These are phyloP conservation scores for Candida sakaeoensis DNA, from an alignment of 805 yeast genomes.

Conservation along the genomic window DNA sequence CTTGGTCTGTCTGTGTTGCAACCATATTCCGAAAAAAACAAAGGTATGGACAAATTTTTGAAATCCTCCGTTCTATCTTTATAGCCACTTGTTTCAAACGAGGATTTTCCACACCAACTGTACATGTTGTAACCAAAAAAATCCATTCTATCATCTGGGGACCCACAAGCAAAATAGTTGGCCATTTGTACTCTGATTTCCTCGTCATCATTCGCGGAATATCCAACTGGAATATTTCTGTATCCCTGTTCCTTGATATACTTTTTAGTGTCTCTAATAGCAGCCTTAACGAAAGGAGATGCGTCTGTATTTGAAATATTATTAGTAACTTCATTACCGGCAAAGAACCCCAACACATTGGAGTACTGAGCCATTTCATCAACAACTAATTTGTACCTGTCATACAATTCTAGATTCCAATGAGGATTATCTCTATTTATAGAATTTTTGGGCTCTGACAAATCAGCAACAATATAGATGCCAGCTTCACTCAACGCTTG, in stretches of 20 bases:
- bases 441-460: conserved; percentile 69
- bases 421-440: conserved; percentile 72
- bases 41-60: conserved; percentile 68
- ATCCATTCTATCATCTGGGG: conserved; percentile 58
- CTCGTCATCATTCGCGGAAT: conserved; percentile 86
- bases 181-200: conserved; percentile 77
- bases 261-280: conserved; percentile 80
- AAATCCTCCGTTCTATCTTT: conserved; percentile 68
- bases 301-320: conserved; percentile 79
- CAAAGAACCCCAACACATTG: conserved; percentile 90
- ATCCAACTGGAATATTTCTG: conserved; percentile 88
- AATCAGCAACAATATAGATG: conserved; percentile 41
- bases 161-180: conserved; percentile 83
- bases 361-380: conserved; percentile 75
- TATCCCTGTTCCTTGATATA: conserved; percentile 66
- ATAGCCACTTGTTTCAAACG: conserved; percentile 64
- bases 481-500: conserved; percentile 43
- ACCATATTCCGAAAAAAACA: conserved; percentile 87
- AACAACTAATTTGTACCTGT: conserved; percentile 77
- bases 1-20: conserved; percentile 76
- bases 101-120: conserved; percentile 78
- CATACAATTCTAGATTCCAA: conserved; percentile 70
- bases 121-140: conserved; percentile 85
- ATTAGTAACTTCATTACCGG: conserved; percentile 96
- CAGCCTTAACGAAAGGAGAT: conserved; percentile 94